A percentile compares a stretch with the other conserved stretches of the same genome.
These are phyloP conservation scores for Hamamelis virginiana DNA, from an alignment of 164 flowering plant genomes.

Conservation along the genomic window DNA sequence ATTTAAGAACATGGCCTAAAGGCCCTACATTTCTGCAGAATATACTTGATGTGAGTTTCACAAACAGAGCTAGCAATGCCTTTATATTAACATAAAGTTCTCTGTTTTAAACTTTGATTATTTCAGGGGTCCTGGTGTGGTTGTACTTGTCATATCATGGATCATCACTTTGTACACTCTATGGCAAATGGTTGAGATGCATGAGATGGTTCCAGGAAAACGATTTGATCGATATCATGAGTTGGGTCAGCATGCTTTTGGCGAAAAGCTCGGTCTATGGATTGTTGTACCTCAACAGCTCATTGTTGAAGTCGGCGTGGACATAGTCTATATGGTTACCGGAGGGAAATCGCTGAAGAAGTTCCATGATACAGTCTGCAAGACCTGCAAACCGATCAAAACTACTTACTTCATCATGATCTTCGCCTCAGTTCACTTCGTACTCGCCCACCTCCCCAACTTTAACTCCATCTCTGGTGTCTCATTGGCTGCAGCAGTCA, in stretches of 20 bases:
- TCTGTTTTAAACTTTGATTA: too few relatives aligned
- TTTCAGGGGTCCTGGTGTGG: constrained; percentile 60
- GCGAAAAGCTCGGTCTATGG: constrained; percentile 52
- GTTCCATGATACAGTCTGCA: constrained; percentile 30
- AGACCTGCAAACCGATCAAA: constrained; percentile 28
- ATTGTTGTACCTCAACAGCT: constrained; percentile 61
- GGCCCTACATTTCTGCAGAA: too few relatives aligned
- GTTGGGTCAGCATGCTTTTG: constrained; percentile 57
- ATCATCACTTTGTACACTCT: constrained; percentile 47
- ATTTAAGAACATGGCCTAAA: too few relatives aligned
- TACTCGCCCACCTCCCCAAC: constrained; percentile 51
- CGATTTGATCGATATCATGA: constrained; percentile 60
- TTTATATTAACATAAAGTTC: too few relatives aligned
- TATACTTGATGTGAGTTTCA: too few relatives aligned
- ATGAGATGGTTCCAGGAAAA: constrained; percentile 57
- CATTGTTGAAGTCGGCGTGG: constrained; percentile 44
- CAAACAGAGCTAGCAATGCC: too few relatives aligned
- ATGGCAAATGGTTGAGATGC: constrained; percentile 75
- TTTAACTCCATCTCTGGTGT: constrained; percentile 51
- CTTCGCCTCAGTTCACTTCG: constrained; percentile 52
- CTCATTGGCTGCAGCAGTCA: constrained; percentile 53
- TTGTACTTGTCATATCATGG: constrained; percentile 47
- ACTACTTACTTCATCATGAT: constrained; percentile 44
- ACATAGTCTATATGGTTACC: constrained; percentile 61
- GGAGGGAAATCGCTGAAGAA: constrained; percentile 55